phyloP scores from a whole-genome alignment of 1,284 basidiomycete genomes.

The Malassezia japonica region DNA sequence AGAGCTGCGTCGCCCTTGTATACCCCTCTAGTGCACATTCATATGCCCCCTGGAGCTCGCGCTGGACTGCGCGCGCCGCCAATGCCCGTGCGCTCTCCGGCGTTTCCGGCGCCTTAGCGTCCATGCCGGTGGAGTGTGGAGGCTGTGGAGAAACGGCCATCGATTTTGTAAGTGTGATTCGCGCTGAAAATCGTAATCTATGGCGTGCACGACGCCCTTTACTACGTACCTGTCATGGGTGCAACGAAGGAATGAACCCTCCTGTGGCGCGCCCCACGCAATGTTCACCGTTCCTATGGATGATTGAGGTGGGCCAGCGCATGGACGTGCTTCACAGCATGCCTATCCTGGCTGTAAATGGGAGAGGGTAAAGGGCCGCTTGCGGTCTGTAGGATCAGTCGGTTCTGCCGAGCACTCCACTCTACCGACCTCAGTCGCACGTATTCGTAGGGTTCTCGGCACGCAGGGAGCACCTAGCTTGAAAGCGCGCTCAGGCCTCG shows the following conservation, averaged over 20 bases:
- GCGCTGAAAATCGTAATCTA: not conserved
- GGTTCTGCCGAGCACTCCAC: constrained; percentile 19
- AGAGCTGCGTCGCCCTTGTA: not conserved
- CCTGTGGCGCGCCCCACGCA: constrained; percentile 19
- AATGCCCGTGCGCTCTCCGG: not conserved
- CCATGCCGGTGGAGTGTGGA: not conserved
- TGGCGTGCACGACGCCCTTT: not conserved
- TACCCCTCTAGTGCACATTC: constrained; percentile 1
- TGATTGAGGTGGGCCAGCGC: constrained; percentile 14
- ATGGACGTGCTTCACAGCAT: constrained; percentile 18
- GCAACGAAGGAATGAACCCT: constrained; percentile 11
- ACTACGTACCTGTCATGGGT: constrained; percentile 16
- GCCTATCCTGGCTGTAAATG: constrained; percentile 12
- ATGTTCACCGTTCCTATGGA: constrained; percentile 18
- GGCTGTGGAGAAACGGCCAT: constrained; percentile 14
- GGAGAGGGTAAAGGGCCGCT: constrained; percentile 5
- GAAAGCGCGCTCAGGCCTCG: constrained; percentile 19
- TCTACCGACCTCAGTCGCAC: constrained; percentile 19
- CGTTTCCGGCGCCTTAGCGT: not conserved
- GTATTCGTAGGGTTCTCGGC: constrained; percentile 17
- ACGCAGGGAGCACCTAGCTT: constrained; percentile 21
- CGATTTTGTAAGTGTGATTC: not conserved
- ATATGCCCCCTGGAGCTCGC: not conserved
- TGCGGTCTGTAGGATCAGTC: constrained; percentile 15
- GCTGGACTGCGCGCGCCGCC: constrained; percentile 8